Evolutionary conservation across 1,284 basidiomycete genomes (phyloP).

Genomic region (Cystobasidiaceae sp.): DNA sequence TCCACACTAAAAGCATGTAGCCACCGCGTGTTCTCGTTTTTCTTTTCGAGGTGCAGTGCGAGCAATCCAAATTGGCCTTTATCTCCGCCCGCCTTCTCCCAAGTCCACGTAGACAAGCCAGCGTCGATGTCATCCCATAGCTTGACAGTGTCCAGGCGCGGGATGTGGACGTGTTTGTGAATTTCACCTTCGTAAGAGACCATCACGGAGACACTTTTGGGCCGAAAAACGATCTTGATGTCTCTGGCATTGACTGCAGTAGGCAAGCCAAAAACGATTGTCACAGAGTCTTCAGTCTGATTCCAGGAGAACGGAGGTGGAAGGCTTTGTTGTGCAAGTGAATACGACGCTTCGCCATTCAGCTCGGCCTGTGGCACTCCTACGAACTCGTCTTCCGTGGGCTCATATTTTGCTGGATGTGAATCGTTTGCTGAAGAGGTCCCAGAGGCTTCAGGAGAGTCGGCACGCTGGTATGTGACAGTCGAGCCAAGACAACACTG

Average conservation of each 20-base stretch:
- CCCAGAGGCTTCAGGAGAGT: too few species aligned
- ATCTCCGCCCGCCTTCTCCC: conserved; percentile 56
- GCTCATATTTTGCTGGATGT: neutral
- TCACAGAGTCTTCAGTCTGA: conserved; percentile 74
- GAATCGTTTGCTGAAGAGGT: neutral
- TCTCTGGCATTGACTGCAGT: conserved; percentile 59
- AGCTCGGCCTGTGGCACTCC: conserved; percentile 37
- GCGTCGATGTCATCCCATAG: conserved; percentile 72
- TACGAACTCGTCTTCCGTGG: conserved; percentile 39
- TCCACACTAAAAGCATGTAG: conserved; percentile 64
- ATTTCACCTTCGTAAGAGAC: conserved; percentile 52
- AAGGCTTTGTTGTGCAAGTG: neutral
- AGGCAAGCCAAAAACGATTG: conserved; percentile 74
- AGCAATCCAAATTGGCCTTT: conserved; percentile 60
- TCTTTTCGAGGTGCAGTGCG: conserved; percentile 78
- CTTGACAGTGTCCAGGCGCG: conserved; percentile 43
- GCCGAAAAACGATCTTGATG: conserved; percentile 64
- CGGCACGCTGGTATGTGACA: too few species aligned
- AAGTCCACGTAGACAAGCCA: conserved; percentile 77
- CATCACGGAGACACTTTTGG: conserved; percentile 61
- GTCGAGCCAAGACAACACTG: conserved; percentile 43
- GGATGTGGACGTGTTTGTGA: conserved; percentile 35
- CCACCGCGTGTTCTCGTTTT: conserved; percentile 74
- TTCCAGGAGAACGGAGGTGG: conserved; percentile 81
- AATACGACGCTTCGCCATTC: conserved; percentile 3